Base-by-base conservation (phyloP, 1,139 yeast genomes). In the Taphrina deformans region DNA sequence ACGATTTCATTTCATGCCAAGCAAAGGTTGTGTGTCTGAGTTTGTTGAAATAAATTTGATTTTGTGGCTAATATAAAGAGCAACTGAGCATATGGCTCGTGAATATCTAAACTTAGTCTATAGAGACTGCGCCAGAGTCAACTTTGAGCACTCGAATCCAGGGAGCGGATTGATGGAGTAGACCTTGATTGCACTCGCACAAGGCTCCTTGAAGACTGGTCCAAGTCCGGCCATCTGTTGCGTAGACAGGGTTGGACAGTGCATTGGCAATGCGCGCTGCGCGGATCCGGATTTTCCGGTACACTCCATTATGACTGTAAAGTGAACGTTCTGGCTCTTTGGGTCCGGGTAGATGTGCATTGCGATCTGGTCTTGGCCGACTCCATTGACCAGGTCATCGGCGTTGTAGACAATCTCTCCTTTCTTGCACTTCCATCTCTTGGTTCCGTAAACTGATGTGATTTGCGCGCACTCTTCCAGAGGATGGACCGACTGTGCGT, bases 181-280 rank as follows among this genome's bases (percentile, higher is more conserved):
- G 53, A 48, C 53, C 27, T 48, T 48, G 9, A 16, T 12, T 10
- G 23, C 14, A 14, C 14, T 16, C 6, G 10, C 26, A 21, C 53
- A 48, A 6, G 53, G 53, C 27, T 48, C 53, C 33, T 48, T 7
- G 35, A 48, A 48, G 53, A 48, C 27, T 26, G 53, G 53, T 27
- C 53, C 53, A n/a, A 48, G 53, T 4, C 35, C 53, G 2, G 26
- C 53, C 53, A 27, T 48, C 27, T 48, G 53, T 16, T 26, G 9
- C 35, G 53, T 27, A 12, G 35, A 27, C 7, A 48, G 35, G 35
- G 53, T 4, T 10, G 53, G 53, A 29, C 53, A 48, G 16, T 48
- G 23, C 21, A 48, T 6, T 26, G 53, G 53, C 35, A 27, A 12
- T 26, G 53, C 53, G 16, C 33, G 35, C 35, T 48, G 53, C 10